Evolutionary conservation across 352 stramenopile genomes (phyloP).

Genomic region (Aphanomyces stellatus): DNA sequence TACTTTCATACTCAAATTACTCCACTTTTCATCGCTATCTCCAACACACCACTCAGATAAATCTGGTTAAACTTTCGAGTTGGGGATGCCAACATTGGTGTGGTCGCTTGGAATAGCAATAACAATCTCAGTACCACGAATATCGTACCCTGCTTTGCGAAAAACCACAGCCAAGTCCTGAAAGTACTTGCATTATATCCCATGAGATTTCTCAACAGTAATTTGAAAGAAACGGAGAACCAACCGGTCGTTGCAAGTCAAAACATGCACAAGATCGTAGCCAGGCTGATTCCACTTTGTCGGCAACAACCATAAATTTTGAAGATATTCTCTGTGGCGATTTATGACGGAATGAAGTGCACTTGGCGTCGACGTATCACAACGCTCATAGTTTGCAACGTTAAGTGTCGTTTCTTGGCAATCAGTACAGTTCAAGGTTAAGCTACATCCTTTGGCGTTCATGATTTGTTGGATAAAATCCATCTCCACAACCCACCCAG

Average conservation of each 20-base stretch:
- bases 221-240: neutral
- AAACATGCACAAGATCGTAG: neutral
- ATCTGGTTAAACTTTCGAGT: neutral
- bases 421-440: neutral
- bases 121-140: neutral
- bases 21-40: neutral
- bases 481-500: neutral
- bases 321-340: neutral
- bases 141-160: neutral
- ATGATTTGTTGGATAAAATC: neutral
- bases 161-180: neutral
- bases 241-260: neutral
- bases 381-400: neutral
- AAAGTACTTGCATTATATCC: neutral
- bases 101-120: neutral
- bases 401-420: neutral
- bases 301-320: neutral
- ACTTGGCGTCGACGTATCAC: too few species aligned
- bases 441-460: neutral
- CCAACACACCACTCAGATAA: neutral
- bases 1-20: neutral
- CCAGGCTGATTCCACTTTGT: neutral
- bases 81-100: neutral
- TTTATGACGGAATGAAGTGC: too few species aligned
- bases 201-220: neutral